Conservation (phyloP, 2,329 filamentous ascomycete species). For the Xylariaceae sp. region DNA sequence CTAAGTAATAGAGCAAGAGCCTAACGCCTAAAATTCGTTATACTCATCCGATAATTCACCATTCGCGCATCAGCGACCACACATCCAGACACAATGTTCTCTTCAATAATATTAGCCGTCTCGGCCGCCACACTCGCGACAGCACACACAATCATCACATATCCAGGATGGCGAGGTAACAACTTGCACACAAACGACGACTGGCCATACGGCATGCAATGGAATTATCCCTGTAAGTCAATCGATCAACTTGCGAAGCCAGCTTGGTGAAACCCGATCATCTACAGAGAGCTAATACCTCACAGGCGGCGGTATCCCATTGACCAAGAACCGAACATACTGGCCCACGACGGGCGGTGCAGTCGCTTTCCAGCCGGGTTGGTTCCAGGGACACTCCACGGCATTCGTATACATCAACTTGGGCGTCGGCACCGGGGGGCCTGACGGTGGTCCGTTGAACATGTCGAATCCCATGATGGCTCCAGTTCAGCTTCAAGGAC, state of each 20-base stretch:
- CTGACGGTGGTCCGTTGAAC: slow-evolving; percentile 66
- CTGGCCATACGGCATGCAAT: slow-evolving; percentile 89
- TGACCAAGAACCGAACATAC: slow-evolving; percentile 78
- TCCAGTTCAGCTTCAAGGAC: slow-evolving; percentile 79
- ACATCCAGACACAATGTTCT: slow-evolving; percentile 38
- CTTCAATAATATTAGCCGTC: slow-evolving; percentile 42
- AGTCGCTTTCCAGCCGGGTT: slow-evolving; percentile 87
- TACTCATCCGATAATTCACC: not conserved
- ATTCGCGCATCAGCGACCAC: not conserved
- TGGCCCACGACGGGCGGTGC: slow-evolving; percentile 88
- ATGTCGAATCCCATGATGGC: slow-evolving; percentile 81
- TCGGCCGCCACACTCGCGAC: slow-evolving; percentile 47
- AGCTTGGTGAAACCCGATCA: not conserved
- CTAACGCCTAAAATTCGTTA: not conserved
- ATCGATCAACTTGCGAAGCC: not conserved
- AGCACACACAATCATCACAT: slow-evolving; percentile 80
- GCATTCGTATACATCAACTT: slow-evolving; percentile 90
- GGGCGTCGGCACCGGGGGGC: slow-evolving; percentile 69
- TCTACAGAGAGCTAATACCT: slow-evolving; percentile 5
- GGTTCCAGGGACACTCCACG: slow-evolving; percentile 84
- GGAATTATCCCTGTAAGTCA: slow-evolving; percentile 84
- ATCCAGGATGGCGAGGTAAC: slow-evolving; percentile 83
- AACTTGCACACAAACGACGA: slow-evolving; percentile 75
- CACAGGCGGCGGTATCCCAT: slow-evolving; percentile 76
- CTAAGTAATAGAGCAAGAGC: not conserved